Evolutionary conservation across 73 alveolate species (phyloP).

Genomic region (Paramecium caudatum): DNA sequence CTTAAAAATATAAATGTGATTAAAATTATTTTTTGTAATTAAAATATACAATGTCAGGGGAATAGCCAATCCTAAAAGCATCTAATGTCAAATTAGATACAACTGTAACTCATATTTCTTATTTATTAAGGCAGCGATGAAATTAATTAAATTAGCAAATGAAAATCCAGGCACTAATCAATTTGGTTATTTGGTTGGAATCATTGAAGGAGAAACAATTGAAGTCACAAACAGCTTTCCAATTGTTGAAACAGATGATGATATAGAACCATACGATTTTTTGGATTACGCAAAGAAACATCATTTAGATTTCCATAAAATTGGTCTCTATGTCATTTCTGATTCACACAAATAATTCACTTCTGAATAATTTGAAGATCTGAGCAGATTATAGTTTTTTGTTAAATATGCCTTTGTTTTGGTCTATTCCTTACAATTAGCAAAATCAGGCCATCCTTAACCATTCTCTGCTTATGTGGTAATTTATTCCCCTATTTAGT

Average conservation of each 20-base stretch:
- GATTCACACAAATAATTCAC: conserved; percentile 11
- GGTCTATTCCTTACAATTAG: conserved; percentile 22
- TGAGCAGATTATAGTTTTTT: neutral
- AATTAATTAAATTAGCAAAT: conserved; percentile 27
- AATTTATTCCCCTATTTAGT: neutral
- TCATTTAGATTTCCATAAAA: conserved; percentile 59
- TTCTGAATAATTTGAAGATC: conserved; percentile 38
- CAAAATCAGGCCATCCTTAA: conserved; percentile 39
- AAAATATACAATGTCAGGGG: conserved; percentile 41
- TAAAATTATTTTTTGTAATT: conserved; percentile 23
- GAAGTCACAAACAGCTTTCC: conserved; percentile 58
- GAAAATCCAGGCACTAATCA: neutral
- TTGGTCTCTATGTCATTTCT: conserved; percentile 40
- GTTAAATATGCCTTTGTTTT: conserved; percentile 54
- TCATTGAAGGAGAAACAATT: conserved; percentile 43
- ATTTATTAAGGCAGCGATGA: conserved; percentile 56
- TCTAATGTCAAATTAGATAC: conserved; percentile 58
- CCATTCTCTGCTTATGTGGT: conserved; percentile 54
- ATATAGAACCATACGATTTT: neutral
- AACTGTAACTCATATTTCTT: neutral
- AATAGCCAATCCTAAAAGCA: conserved; percentile 33
- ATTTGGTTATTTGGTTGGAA: conserved; percentile 54
- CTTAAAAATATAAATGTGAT: conserved; percentile 81
- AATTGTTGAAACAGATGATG: neutral
- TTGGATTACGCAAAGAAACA: conserved; percentile 60